Base-by-base conservation (phyloP, 805 yeast species). In the Yarrowia osloensis region DNA sequence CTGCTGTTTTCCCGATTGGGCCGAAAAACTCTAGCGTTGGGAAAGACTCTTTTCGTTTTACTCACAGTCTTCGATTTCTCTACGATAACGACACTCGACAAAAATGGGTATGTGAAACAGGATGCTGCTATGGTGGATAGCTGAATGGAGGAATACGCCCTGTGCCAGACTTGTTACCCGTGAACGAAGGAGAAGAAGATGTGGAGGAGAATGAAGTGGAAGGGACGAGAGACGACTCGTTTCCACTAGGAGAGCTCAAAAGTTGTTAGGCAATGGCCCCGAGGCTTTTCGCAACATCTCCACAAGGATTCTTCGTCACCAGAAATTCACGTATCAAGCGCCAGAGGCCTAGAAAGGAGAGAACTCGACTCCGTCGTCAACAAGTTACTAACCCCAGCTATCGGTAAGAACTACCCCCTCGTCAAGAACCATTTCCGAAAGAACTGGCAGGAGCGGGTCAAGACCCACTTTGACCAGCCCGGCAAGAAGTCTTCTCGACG, bases 381-480 rank as follows among this genome's bases (percentile, higher is more conserved):
- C 89, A 94, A 94, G n/a, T n/a, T n/a, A 52, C 59, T 52, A 54
- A 54, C 68, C 6, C 71, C 83, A 93, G 99, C 98, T 84, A 92
- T 95, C 88, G 84, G 95, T 78, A 94, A 95, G 93, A 94, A 94
- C 87, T 88, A 92, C 86, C 97, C 98, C 87, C 86, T 94, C 86
- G 90, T 91, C 88, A 91, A 91, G 89, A 94, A 94, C 89, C 99
- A 95, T 88, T 94, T 94, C 97, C 90, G 98, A 88, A 94, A 94
- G 91, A 94, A 94, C 97, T 95, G 99, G 99, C 98, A 95, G 86
- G 97, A 91, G 85, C 91, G 98, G 81, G 99, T 95, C 88, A 91
- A 87, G 83, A 97, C 91, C 79, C 99, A 96, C 92, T 90, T 95
- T 81, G 98, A 95, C 94, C 99, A 95, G 88, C 97, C 99, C 80